Base-by-base conservation (phyloP, 139 green algal species). In the Parachlorella kessleri region DNA sequence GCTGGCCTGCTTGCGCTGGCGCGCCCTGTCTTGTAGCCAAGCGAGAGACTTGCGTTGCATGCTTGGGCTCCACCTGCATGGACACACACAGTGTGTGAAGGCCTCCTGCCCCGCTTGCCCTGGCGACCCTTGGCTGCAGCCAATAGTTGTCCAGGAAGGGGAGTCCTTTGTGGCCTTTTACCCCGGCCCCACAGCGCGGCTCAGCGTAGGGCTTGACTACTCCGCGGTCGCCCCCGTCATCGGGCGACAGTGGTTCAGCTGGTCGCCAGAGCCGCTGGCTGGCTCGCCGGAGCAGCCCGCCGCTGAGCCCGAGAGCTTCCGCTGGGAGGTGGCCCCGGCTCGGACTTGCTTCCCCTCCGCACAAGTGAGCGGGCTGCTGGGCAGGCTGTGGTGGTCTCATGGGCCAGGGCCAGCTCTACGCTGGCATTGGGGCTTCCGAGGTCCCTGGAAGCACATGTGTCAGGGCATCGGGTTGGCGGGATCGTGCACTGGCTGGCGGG, bases 161-260 rank as follows among this genome's bases (percentile, higher is more conserved):
- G 89, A 95, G 42, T 74, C 87, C 0, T 98, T 94, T 75, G 86
- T 98, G 33, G 85, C 79, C 23, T 86, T 96, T 48, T 86, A 92
- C 54, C 95, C 95, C 3, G 88, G 87, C 3, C 73, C 84, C 37
- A 66, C 53, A 55, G 37, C 59, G 14, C 53, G 54, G 32, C 65
- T 93, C 1, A 95, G 84, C 5, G 89, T 84, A 7, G 93, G 94
- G 6, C 79, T 97, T 10, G 90, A 97, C 78, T 83, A 88, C 35
- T n/a, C n/a, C 2, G 37, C 55, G 3, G 81, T 87, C 39, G 89
- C 82, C 42, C 53, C 87, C 6, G 77, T 97, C 28, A 92, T 98
- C 35, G 95, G 95, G n/a, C 89, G 83, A 59, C 95, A 98, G 84
- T 98, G 95, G 94, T 81, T 86, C 18, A 93, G 83, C 4, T 98